Evolutionary conservation across 768 basidiomycete species (phyloP).

Genomic region (Leccinum imitatum): DNA sequence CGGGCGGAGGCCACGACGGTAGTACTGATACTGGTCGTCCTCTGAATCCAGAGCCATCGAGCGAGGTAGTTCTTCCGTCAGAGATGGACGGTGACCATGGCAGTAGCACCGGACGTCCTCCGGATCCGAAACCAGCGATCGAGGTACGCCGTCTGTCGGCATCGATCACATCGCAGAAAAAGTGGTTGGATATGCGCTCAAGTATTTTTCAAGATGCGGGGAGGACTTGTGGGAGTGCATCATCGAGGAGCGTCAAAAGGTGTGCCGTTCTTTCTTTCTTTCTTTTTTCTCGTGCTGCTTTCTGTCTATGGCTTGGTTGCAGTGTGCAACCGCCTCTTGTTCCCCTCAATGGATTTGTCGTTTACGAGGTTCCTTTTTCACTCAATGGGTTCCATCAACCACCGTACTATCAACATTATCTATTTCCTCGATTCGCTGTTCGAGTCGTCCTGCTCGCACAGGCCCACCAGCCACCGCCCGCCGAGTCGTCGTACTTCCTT

Average conservation of each 20-base stretch:
- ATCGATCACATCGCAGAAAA: slow-evolving; percentile 40
- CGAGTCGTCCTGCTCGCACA: slow-evolving; percentile 72
- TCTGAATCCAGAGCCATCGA: no score
- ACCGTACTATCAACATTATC: slow-evolving; percentile 80
- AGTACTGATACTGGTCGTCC: no score
- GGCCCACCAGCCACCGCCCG: slow-evolving; percentile 40
- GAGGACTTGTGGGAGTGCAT: slow-evolving; percentile 96
- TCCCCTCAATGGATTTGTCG: not conserved
- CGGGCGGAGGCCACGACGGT: no score
- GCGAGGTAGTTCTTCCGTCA: no score
- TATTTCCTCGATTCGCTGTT: slow-evolving; percentile 90
- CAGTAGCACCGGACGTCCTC: no score
- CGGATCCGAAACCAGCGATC: no score
- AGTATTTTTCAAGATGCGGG: slow-evolving; percentile 80
- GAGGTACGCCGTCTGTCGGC: no score
- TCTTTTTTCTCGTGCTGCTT: not conserved
- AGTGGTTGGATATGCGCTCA: slow-evolving; percentile 76
- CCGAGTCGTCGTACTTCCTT: not conserved
- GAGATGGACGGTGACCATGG: no score
- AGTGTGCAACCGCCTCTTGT: no score
- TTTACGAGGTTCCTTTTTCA: not conserved
- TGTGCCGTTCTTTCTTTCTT: slow-evolving; percentile 23
- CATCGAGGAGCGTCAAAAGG: slow-evolving; percentile 88
- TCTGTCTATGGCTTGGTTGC: no score
- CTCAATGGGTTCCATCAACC: slow-evolving; percentile 75